Percentiles rank a stretch among this genome's conserved stretches.
Evolutionary conservation across 805 yeast species (phyloP).

Genomic region (Lipomyces starkeyi): DNA sequence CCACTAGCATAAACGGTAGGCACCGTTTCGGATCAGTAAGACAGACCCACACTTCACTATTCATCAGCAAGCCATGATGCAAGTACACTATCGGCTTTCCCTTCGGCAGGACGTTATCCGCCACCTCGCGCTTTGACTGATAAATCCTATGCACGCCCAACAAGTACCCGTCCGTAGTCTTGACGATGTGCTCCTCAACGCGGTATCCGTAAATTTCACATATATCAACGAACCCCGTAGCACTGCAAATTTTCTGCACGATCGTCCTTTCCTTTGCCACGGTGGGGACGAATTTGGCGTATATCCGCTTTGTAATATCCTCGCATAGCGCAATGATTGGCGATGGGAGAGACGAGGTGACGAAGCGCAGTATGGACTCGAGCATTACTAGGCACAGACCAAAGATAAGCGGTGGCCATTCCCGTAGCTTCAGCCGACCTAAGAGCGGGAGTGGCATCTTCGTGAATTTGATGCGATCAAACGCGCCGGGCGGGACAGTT

Average conservation of each 20-base stretch:
- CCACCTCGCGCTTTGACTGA: constrained; percentile 27
- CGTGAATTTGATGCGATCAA: background rate
- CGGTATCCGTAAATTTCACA: constrained; percentile 70
- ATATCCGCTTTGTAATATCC: constrained; percentile 27
- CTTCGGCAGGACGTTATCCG: constrained; percentile 4
- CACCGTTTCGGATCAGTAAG: constrained; percentile 55
- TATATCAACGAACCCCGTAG: constrained; percentile 66
- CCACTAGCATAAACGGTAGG: constrained; percentile 77
- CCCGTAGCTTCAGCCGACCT: constrained; percentile 43
- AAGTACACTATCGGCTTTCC: constrained; percentile 66
- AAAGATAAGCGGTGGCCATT: constrained; percentile 46
- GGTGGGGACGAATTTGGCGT: constrained; percentile 21
- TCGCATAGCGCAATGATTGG: constrained; percentile 41
- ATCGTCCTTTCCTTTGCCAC: constrained; percentile 28
- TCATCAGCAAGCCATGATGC: constrained; percentile 92
- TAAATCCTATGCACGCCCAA: constrained; percentile 47
- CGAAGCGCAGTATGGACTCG: constrained; percentile 43
- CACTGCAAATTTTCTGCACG: constrained; percentile 52
- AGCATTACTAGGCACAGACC: constrained; percentile 45
- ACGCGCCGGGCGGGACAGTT: background rate
- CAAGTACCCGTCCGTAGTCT: constrained; percentile 22
- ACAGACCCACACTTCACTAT: constrained; percentile 81
- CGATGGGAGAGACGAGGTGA: constrained; percentile 44
- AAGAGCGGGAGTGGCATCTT: constrained; percentile 44
- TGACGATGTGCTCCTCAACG: constrained; percentile 68